phyloP scores from a whole-genome alignment of 2,329 filamentous ascomycete genomes.

The Myriosclerotinia duriaeana region DNA sequence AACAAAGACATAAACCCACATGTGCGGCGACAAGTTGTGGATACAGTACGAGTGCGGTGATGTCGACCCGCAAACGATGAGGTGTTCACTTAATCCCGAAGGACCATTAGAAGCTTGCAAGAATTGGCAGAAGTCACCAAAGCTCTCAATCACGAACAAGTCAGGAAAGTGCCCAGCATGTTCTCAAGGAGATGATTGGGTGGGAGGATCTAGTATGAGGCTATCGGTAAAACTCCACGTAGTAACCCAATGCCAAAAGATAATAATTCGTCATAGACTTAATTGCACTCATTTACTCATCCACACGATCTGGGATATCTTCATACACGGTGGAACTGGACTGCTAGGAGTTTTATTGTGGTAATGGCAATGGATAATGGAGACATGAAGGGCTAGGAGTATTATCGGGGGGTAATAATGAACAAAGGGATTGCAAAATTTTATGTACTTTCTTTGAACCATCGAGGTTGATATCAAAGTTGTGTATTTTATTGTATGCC shows the following conservation, averaged over 20 bases:
- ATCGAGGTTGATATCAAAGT: background rate
- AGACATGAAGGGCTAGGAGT: background rate
- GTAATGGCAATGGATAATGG: background rate
- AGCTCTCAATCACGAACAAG: constrained; percentile 11
- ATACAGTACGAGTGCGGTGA: constrained; percentile 12
- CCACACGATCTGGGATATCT: background rate
- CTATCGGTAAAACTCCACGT: background rate
- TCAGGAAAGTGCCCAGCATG: constrained; percentile 1
- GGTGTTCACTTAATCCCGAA: constrained; percentile 7
- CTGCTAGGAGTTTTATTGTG: background rate
- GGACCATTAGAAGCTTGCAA: constrained; percentile 2
- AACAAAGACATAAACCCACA: background rate
- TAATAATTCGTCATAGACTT: constrained; percentile 7
- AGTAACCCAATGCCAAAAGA: background rate
- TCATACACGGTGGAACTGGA: background rate
- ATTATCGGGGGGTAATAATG: background rate
- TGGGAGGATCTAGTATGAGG: constrained; percentile 9
- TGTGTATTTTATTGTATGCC: background rate
- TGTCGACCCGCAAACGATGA: constrained; percentile 10
- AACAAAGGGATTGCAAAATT: background rate
- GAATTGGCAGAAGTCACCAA: constrained; percentile 9
- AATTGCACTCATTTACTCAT: background rate
- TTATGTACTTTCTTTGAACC: background rate
- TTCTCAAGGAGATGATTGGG: constrained; percentile 6
- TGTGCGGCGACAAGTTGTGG: constrained; percentile 15